phyloP scores from a whole-genome alignment of 2,329 filamentous ascomycete genomes.

The Grosmannia penicillata region DNA sequence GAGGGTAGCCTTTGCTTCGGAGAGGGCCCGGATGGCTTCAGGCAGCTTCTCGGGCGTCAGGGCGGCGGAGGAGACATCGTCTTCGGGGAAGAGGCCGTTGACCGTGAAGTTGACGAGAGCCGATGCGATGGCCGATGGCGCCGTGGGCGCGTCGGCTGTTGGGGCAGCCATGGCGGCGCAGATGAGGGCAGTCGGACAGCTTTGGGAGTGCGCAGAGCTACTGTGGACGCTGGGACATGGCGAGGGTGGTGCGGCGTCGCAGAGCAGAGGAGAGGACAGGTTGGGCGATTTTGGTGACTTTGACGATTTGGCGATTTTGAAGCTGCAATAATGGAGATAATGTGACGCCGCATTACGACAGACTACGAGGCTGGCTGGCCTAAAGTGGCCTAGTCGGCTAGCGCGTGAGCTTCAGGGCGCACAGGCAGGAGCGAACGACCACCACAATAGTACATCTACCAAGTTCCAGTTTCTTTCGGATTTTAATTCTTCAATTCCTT shows the following conservation, averaged over 20 bases:
- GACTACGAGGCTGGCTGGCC: too few relatives aligned
- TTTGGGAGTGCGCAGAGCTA: neutral
- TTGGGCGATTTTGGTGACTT: neutral
- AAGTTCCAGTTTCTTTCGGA: too few relatives aligned
- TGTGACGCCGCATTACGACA: too few relatives aligned
- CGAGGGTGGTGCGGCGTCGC: neutral
- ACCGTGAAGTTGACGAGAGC: conserved; percentile 50
- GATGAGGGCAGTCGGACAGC: neutral
- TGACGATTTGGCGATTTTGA: too few relatives aligned
- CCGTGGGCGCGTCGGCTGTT: too few relatives aligned
- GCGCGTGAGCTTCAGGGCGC: too few relatives aligned
- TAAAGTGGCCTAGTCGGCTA: too few relatives aligned
- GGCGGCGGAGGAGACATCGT: conserved; percentile 27
- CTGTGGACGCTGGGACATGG: neutral
- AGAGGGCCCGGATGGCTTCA: conserved; percentile 24
- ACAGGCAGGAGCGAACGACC: too few relatives aligned
- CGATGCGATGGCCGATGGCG: neutral
- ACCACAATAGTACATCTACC: too few relatives aligned
- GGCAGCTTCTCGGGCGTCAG: conserved; percentile 22
- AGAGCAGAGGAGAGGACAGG: neutral
- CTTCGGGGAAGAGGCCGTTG: conserved; percentile 26
- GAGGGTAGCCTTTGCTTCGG: conserved; percentile 26
- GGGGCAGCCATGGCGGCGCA: neutral
- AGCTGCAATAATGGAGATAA: too few relatives aligned
- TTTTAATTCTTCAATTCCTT: too few relatives aligned